These are phyloP conservation scores for Meripilus lineatus DNA, from an alignment of 1,284 basidiomycete genomes.

Conservation along the genomic window DNA sequence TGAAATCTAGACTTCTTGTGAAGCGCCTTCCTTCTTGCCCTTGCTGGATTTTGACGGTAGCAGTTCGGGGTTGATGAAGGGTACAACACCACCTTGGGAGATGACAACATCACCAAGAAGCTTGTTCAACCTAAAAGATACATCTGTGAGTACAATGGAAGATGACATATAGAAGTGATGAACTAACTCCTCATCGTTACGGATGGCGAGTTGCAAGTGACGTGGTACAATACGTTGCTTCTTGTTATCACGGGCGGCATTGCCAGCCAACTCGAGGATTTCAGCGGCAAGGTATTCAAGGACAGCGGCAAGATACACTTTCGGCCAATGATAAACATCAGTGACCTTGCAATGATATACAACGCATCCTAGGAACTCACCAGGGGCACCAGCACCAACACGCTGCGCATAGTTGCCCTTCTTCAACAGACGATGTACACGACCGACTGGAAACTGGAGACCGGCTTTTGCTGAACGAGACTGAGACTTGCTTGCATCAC, in stretches of 20 bases:
- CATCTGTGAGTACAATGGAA: background rate
- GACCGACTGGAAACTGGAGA: slow-evolving; percentile 83
- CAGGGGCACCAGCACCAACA: slow-evolving; percentile 68
- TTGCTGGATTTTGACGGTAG: slow-evolving; percentile 64
- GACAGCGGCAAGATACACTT: slow-evolving; percentile 84
- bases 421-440: slow-evolving; percentile 83
- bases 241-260: slow-evolving; percentile 73
- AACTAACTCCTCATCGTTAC: slow-evolving; percentile 74
- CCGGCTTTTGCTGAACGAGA: slow-evolving; percentile 78
- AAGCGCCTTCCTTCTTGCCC: slow-evolving; percentile 43
- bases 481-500: slow-evolving; percentile 41
- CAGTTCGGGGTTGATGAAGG: slow-evolving; percentile 63
- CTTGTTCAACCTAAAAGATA: slow-evolving; percentile 48
- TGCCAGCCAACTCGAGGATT: slow-evolving; percentile 85
- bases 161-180: background rate
- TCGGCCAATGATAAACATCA: background rate
- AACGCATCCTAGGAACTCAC: slow-evolving; percentile 33
- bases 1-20: slow-evolving; percentile 39
- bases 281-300: slow-evolving; percentile 85
- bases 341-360: slow-evolving; percentile 2
- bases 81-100: slow-evolving; percentile 80
- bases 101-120: slow-evolving; percentile 79
- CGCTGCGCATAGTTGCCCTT: slow-evolving; percentile 76
- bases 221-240: slow-evolving; percentile 82
- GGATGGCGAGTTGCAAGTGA: slow-evolving; percentile 83